These are phyloP conservation scores for Tremellales sp. DNA, from an alignment of 1,284 basidiomycete species.

Conservation along the genomic window DNA sequence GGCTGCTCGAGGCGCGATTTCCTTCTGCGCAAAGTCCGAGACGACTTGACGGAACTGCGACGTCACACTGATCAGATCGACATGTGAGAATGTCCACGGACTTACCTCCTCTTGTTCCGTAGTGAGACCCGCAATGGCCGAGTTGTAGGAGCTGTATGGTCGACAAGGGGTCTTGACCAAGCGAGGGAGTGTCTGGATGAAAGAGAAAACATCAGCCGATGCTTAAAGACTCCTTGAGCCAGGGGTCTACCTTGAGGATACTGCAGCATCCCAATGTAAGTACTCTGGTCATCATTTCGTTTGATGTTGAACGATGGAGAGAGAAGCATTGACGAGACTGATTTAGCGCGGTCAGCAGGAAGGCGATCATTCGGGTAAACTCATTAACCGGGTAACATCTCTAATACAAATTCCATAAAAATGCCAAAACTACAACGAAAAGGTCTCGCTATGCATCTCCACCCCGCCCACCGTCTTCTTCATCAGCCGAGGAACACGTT, in stretches of 20 bases:
- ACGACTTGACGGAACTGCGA: slow-evolving; percentile 73
- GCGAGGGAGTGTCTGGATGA: not conserved
- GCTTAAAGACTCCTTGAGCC: not conserved
- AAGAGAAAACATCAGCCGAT: not conserved
- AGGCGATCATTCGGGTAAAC: too few species aligned
- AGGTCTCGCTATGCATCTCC: slow-evolving; percentile 5
- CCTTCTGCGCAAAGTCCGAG: slow-evolving; percentile 68
- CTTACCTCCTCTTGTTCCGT: slow-evolving; percentile 77
- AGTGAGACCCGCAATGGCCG: slow-evolving; percentile 71
- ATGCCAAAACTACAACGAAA: slow-evolving; percentile 6
- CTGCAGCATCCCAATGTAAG: not conserved
- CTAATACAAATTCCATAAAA: not conserved
- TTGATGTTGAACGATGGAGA: too few species aligned
- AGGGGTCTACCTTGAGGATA: not conserved
- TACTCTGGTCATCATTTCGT: too few species aligned
- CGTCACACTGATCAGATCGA: not conserved
- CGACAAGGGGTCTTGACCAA: not conserved
- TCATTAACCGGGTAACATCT: too few species aligned
- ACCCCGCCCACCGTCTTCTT: slow-evolving; percentile 5
- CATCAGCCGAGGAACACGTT: not conserved
- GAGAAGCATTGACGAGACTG: too few species aligned
- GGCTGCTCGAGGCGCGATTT: slow-evolving; percentile 74
- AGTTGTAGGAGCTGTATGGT: slow-evolving; percentile 58
- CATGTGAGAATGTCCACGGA: slow-evolving; percentile 5
- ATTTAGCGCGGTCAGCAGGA: too few species aligned